phyloP scores from a whole-genome alignment of 345 rosid genomes.

The Syzygium oleosum region DNA sequence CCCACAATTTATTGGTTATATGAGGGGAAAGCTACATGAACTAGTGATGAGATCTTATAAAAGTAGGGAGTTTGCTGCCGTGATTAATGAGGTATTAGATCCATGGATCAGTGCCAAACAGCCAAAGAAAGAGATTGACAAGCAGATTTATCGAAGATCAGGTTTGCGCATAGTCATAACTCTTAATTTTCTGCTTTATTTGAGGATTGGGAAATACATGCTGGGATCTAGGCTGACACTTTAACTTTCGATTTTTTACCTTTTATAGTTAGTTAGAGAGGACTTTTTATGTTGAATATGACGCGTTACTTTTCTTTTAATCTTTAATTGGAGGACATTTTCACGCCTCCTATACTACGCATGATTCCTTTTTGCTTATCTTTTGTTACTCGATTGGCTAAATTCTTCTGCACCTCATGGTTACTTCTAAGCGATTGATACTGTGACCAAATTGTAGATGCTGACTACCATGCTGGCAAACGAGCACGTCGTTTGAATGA shows the following conservation, averaged over 20 bases:
- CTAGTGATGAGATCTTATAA: slow-evolving; percentile 94
- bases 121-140: slow-evolving; percentile 84
- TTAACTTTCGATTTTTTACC: neutral
- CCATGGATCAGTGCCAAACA: slow-evolving; percentile 93
- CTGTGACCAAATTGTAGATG: slow-evolving; percentile 27
- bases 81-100: slow-evolving; percentile 92
- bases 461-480: slow-evolving; percentile 56
- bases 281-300: neutral
- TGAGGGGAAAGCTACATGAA: slow-evolving; percentile 89
- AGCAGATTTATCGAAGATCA: slow-evolving; percentile 63
- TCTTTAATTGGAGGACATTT: neutral
- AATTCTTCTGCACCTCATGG: neutral
- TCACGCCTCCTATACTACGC: neutral
- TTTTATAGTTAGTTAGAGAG: neutral
- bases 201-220: neutral
- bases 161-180: slow-evolving; percentile 33
- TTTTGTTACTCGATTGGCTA: neutral
- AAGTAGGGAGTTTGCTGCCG: slow-evolving; percentile 93
- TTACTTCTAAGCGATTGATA: neutral
- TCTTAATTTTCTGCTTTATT: neutral
- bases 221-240: neutral
- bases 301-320: neutral
- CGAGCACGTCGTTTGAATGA: slow-evolving; percentile 64
- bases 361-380: neutral
- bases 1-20: slow-evolving; percentile 93